phyloP scores from a whole-genome alignment of 139 green algal species.

The Chlamydomonas schloesseri region DNA sequence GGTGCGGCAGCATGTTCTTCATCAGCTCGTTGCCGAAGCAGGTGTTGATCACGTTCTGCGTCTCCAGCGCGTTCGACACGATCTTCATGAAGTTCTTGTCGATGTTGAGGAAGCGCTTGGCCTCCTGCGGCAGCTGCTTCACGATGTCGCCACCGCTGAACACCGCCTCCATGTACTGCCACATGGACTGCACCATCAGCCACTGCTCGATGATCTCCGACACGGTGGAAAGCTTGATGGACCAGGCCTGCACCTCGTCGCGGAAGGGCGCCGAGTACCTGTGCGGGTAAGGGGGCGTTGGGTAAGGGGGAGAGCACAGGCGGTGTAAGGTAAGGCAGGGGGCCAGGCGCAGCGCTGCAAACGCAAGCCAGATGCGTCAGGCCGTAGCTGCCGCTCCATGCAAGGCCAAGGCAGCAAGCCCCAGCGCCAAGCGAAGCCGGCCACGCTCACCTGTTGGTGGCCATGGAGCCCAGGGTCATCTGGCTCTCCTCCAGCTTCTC shows the following conservation, averaged over 20 bases:
- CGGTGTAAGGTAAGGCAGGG: no score
- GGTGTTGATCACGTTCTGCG: slow-evolving; percentile 86
- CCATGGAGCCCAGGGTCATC: slow-evolving; percentile 94
- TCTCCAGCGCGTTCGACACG: slow-evolving; percentile 85
- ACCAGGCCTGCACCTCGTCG: slow-evolving; percentile 84
- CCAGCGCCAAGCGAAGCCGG: no score
- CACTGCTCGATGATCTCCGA: slow-evolving; percentile 95
- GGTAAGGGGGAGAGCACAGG: no score
- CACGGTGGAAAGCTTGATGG: slow-evolving; percentile 89
- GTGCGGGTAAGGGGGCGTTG: neutral
- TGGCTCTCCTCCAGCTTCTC: slow-evolving; percentile 96
- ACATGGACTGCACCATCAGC: slow-evolving; percentile 94
- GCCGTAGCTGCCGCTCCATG: no score
- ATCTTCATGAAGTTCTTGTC: slow-evolving; percentile 99
- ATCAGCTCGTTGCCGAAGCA: slow-evolving; percentile 89
- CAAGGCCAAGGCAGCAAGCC: no score
- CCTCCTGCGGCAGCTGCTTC: slow-evolving; percentile 95
- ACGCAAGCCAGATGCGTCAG: no score
- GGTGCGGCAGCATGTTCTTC: slow-evolving; percentile 91
- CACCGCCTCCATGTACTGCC: slow-evolving; percentile 98
- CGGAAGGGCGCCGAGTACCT: slow-evolving; percentile 87
- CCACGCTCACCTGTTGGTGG: slow-evolving; percentile 84
- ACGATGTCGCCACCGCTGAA: slow-evolving; percentile 96
- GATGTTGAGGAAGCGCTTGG: slow-evolving; percentile 97
- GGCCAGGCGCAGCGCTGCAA: no score